Evolutionary conservation across 495 filamentous ascomycete species (phyloP).

Genomic region (Penicillium taxi): DNA sequence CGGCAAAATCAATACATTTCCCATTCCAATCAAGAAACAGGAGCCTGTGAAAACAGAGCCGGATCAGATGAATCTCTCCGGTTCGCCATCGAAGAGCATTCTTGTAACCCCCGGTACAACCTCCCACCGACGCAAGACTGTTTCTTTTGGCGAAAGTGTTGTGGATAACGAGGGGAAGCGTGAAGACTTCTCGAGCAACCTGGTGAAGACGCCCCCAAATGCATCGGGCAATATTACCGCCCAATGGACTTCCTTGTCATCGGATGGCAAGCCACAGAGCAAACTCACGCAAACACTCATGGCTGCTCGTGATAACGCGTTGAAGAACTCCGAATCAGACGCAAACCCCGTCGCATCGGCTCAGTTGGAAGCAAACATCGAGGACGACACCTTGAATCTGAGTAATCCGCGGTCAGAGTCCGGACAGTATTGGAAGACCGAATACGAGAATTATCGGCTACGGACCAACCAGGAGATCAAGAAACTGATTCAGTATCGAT

Average conservation of each 20-base stretch:
- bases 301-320: conserved; percentile 35
- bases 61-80: conserved; percentile 28
- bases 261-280: conserved; percentile 41
- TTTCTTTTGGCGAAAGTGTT: conserved; percentile 75
- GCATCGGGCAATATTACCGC: conserved; percentile 56
- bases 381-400: conserved; percentile 63
- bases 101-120: conserved; percentile 83
- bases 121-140: conserved; percentile 72
- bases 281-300: conserved; percentile 41
- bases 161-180: conserved; percentile 50
- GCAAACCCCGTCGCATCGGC: conserved; percentile 9
- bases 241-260: conserved; percentile 51
- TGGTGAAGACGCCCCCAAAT: conserved; percentile 25
- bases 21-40: conserved; percentile 13
- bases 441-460: conserved; percentile 74
- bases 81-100: conserved; percentile 71
- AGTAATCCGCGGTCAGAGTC: conserved; percentile 75
- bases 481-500: conserved; percentile 69
- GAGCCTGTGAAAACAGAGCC: conserved; percentile 19
- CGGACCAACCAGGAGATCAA: conserved; percentile 74
- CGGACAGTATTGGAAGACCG: conserved; percentile 87
- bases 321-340: conserved; percentile 16
- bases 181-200: conserved; percentile 24
- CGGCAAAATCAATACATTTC: conserved; percentile 14
- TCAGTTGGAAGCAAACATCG: conserved; percentile 24